These are phyloP conservation scores for Phaeosphaeriaceae sp. DNA, from an alignment of 2,329 filamentous ascomycete genomes.

Conservation along the genomic window DNA sequence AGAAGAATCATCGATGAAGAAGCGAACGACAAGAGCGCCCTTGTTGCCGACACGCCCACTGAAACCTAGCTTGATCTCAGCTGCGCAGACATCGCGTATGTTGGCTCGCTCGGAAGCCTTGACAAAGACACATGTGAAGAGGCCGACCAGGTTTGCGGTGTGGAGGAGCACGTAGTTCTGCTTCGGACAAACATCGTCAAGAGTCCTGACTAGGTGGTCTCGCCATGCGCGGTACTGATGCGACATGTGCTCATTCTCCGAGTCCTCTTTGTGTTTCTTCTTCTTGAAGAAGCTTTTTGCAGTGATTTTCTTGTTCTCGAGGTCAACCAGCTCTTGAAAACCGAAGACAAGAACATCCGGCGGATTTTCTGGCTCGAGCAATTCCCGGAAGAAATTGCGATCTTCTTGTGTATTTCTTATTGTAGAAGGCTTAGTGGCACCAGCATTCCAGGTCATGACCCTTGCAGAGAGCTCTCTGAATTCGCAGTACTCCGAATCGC, in stretches of 20 bases:
- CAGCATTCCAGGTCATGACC: conserved; percentile 95
- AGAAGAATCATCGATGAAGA: conserved; percentile 91
- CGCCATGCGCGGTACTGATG: conserved; percentile 97
- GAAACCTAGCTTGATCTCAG: conserved; percentile 95
- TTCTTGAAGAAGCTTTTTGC: conserved; percentile 91
- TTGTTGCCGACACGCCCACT: conserved; percentile 96
- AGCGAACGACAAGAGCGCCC: conserved; percentile 89
- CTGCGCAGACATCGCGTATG: conserved; percentile 78
- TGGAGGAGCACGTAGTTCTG: conserved; percentile 87
- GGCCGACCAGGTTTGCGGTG: conserved; percentile 86
- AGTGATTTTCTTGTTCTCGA: conserved; percentile 96
- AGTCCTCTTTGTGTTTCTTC: conserved; percentile 80
- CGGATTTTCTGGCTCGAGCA: conserved; percentile 77
- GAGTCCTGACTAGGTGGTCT: conserved; percentile 81
- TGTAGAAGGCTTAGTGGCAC: conserved; percentile 89
- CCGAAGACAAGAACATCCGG: conserved; percentile 95
- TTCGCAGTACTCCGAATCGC: conserved; percentile 82
- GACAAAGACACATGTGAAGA: conserved; percentile 96
- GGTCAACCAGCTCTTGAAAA: conserved; percentile 97
- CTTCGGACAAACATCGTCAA: conserved; percentile 83
- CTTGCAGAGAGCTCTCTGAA: conserved; percentile 83
- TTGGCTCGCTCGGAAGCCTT: conserved; percentile 78
- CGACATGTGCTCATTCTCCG: conserved; percentile 89
- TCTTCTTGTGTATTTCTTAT: conserved; percentile 76
- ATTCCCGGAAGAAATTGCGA: conserved; percentile 78